Percentiles rank a stretch among this genome's conserved stretches.
Evolutionary conservation across 345 rosid species (phyloP).

Genomic region (Populus nigra): DNA sequence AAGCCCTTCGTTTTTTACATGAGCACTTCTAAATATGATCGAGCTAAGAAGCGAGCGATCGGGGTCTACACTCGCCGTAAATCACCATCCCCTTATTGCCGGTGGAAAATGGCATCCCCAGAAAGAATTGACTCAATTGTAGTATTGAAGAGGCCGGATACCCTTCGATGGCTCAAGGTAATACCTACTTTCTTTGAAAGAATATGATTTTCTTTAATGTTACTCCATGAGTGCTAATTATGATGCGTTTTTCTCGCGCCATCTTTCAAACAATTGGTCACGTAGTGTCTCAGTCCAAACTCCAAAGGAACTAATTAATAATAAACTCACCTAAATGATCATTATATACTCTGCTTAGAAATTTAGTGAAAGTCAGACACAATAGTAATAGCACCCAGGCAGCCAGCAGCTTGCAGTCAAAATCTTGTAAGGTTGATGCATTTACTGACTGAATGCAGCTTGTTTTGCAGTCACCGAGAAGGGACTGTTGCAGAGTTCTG

Average conservation of each 20-base stretch:
- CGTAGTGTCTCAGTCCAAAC: neutral
- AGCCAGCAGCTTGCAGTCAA: neutral
- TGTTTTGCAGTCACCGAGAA: constrained; percentile 65
- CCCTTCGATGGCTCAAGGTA: constrained; percentile 71
- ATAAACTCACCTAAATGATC: neutral
- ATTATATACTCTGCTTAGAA: neutral
- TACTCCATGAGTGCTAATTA: neutral
- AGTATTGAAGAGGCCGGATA: constrained; percentile 64
- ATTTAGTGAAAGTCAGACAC: too few relatives aligned
- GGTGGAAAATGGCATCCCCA: constrained; percentile 70
- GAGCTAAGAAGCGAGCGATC: constrained; percentile 47
- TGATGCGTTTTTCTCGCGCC: neutral
- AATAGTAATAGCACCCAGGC: too few relatives aligned
- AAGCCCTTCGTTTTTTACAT: constrained; percentile 68
- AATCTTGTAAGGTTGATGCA: neutral
- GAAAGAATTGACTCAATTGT: constrained; percentile 48
- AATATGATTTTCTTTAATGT: neutral
- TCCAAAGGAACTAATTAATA: neutral
- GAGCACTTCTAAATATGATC: constrained; percentile 46
- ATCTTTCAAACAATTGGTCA: neutral
- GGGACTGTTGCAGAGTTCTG: constrained; percentile 77
- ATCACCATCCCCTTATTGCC: constrained; percentile 45
- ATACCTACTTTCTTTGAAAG: neutral
- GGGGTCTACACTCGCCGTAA: constrained; percentile 49
- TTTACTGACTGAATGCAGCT: neutral